Base-by-base conservation (phyloP, 202 grass and related monocot genomes). In the Eragrostis tef region DNA sequence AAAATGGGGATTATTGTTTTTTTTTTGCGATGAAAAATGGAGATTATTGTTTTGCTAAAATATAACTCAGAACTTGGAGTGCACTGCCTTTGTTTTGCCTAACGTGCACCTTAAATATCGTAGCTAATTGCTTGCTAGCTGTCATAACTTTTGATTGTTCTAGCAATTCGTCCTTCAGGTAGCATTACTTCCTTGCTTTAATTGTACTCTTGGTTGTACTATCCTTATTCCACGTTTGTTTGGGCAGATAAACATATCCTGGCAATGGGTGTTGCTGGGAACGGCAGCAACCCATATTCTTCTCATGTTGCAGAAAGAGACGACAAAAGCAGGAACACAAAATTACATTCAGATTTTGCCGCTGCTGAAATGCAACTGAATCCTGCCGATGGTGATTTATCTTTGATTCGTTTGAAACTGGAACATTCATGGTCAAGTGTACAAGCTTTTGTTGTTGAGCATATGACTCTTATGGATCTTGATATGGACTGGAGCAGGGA, bases 191-290 rank as follows among this genome's bases (percentile, higher is more conserved):
- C 26, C 17, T 79, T 80, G 60, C 17, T 58, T 74, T 74, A 21
- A 29, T 80, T 66, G 41, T 25, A 39, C 50, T 74, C 10, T 58
- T 39, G 34, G 22, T 72, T 79, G 11, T 63, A 29, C 14, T 51
- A 8, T 62, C 60, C 60, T 80, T 29, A 80, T 80, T 80, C 70
- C 45, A 4, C 31, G 16, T 0, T 59, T 74, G 3, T 74, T 81
- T 86, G 26, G 70, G 42, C 77, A 75, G 77, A 68, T 66, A 68
- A 74, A 48, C n/a, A 56, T 74, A 79, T 58, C 61, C 61, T 47
- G 42, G 52, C 20, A 53, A 86, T 86, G 84, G 70, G 69, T 68
- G 77, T 20, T 86, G 59, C 77, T 86, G 77, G 19, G 36, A 67
- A 74, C 5, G 12, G 26, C 25, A 67, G 25, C 41, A 49, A 80